Evolutionary conservation across 139 green algal genomes (phyloP), one percentile per base, ranked within the genome.

Genomic region (Coccomyxa sp.): DNA sequence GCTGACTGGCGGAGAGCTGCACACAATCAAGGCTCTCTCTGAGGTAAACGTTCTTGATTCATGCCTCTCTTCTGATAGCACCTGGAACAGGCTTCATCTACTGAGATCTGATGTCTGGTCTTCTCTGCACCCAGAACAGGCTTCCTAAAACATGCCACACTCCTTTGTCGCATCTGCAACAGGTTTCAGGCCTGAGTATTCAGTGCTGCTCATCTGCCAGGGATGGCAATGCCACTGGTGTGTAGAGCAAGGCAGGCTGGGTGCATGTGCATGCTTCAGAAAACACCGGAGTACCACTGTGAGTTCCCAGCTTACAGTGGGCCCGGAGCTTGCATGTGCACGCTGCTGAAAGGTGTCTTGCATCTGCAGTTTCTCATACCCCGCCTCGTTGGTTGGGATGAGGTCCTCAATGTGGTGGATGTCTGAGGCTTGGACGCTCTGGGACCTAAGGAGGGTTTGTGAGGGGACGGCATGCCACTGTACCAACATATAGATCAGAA

Each of bases 291-390:
- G 22, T 7, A 64, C 22, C 5, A 22, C 50, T 64, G 3, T 64
- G 50, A 18, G 27, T 22, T 64, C 50, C 22, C 50, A 2, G 27
- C 50, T 7, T 64, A 58, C 22, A 31, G 50, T 31, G 22, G 5
- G 22, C 50, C n/a, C n/a, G n/a, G n/a, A 64, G 3, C 27, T 22
- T 64, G 50, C 50, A 10, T 5, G 29, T 22, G 24, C 68, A 35
- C 31, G 14, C 24, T 4, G 24, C 29, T 72, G 68, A 35, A 36
- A 12, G n/a, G 0, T 40, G 69, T 34, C 31, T 27, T n/a, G 39
- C 5, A 44, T 1, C 37, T 75, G 70, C 70, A 75, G 70, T 75
- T 75, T 22, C 24, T 75, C 16, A 75, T 75, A 39, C 70, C 70
- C 6, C n/a, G 70, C 14, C 36, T 39, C 1, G 36, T 75, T 14